phyloP scores from a whole-genome alignment of 1,139 yeast genomes.

The Magnusiomyces sp. region DNA sequence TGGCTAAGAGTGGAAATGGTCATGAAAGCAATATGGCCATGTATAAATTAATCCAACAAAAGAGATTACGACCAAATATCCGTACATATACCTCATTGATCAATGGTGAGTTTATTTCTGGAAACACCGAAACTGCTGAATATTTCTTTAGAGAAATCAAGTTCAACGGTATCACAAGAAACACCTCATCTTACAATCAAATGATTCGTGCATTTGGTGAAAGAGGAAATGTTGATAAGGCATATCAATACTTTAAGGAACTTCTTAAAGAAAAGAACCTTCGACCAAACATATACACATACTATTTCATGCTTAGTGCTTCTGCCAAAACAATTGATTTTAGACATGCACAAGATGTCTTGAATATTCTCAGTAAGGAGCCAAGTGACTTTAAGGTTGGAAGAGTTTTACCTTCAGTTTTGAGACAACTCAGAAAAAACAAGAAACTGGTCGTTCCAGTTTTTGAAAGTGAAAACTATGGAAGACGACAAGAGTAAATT shows the following conservation, averaged over 20 bases:
- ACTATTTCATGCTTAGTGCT: slow-evolving; percentile 44
- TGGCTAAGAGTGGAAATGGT: slow-evolving; percentile 42
- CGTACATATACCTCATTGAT: slow-evolving; percentile 50
- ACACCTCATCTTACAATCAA: slow-evolving; percentile 50
- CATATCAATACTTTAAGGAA: slow-evolving; percentile 35
- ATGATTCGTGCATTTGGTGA: slow-evolving; percentile 44
- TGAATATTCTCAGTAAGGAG: slow-evolving; percentile 26
- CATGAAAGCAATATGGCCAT: slow-evolving; percentile 47
- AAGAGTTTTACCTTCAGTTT: slow-evolving; percentile 2
- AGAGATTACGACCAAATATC: slow-evolving; percentile 32
- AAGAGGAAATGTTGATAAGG: slow-evolving; percentile 34
- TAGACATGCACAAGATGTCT: slow-evolving; percentile 33
- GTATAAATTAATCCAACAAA: slow-evolving; percentile 37
- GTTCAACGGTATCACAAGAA: slow-evolving; percentile 32
- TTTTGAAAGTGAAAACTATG: slow-evolving; percentile 6
- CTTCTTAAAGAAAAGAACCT: slow-evolving; percentile 26
- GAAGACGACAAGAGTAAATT: no score
- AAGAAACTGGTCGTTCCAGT: slow-evolving; percentile 8
- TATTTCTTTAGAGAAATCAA: slow-evolving; percentile 41
- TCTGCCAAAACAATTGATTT: slow-evolving; percentile 34
- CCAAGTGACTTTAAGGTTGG: slow-evolving; percentile 8
- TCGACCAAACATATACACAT: slow-evolving; percentile 50
- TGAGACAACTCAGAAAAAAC: slow-evolving; percentile 1
- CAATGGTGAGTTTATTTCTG: slow-evolving; percentile 46
- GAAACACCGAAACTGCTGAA: slow-evolving; percentile 43